Evolutionary conservation across 2,329 filamentous ascomycete genomes (phyloP).

Genomic region (Cadophora gregata): DNA sequence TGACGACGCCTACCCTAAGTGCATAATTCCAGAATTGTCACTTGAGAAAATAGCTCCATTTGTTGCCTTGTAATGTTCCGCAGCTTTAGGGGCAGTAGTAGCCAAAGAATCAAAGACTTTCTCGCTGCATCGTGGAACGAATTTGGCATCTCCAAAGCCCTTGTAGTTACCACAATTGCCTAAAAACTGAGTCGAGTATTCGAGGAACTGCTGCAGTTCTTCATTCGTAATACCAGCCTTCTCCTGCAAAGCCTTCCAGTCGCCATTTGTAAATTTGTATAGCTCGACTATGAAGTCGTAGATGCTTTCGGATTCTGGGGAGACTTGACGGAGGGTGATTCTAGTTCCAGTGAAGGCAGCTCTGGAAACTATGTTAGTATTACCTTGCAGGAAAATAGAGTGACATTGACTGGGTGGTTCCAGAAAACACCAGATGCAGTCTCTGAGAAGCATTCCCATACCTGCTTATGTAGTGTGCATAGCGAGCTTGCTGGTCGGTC

Average conservation of each 20-base stretch:
- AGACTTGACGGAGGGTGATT: conserved; percentile 81
- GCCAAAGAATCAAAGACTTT: conserved; percentile 70
- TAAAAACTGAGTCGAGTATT: conserved; percentile 80
- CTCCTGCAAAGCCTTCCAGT: conserved; percentile 72
- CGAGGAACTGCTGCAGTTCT: conserved; percentile 71
- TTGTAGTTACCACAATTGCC: conserved; percentile 85
- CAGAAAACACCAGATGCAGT: background rate
- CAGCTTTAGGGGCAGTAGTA: conserved; percentile 62
- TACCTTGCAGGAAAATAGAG: conserved; percentile 4
- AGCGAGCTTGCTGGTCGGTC: conserved; percentile 79
- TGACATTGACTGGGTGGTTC: background rate
- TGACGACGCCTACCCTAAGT: conserved; percentile 62
- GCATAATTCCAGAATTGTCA: conserved; percentile 68
- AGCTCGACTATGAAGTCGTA: conserved; percentile 81
- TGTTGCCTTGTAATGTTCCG: conserved; percentile 69
- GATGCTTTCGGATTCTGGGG: conserved; percentile 80
- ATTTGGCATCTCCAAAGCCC: conserved; percentile 85
- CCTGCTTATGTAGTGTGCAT: conserved; percentile 89
- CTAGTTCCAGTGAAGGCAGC: conserved; percentile 79
- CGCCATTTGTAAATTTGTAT: conserved; percentile 68
- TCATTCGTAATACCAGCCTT: conserved; percentile 69
- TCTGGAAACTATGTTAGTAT: conserved; percentile 50
- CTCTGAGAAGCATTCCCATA: conserved; percentile 48
- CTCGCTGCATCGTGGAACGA: conserved; percentile 73
- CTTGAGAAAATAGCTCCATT: conserved; percentile 76